phyloP scores from a whole-genome alignment of 805 yeast species.

The Sugiyamaella qingdaonensis region DNA sequence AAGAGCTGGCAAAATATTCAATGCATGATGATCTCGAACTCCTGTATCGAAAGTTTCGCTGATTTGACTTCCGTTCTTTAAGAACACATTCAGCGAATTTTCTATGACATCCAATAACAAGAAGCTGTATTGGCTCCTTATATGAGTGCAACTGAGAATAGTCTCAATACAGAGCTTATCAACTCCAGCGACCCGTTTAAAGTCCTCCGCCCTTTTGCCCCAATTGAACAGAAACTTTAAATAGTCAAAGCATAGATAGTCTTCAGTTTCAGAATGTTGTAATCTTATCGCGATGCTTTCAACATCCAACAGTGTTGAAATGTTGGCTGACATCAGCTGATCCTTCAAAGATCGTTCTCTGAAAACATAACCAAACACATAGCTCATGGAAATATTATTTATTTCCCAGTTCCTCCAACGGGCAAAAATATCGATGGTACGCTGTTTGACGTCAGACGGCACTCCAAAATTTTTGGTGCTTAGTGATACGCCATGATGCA shows the following conservation, averaged over 20 bases:
- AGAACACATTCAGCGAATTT: conserved; percentile 1
- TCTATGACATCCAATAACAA: conserved; percentile 19
- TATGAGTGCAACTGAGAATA: conserved; percentile 19
- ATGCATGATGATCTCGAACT: background rate
- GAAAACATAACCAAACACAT: conserved; percentile 51
- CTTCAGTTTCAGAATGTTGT: conserved; percentile 30
- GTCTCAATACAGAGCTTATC: conserved; percentile 4
- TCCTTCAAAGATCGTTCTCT: conserved; percentile 23
- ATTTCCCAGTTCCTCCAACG: conserved; percentile 94
- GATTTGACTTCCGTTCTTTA: background rate
- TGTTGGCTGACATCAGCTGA: conserved; percentile 10
- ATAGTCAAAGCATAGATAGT: conserved; percentile 32
- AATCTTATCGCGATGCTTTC: conserved; percentile 33
- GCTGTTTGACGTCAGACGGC: conserved; percentile 49
- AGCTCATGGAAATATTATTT: conserved; percentile 53
- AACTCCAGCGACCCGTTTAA: conserved; percentile 13
- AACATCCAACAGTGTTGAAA: conserved; percentile 19
- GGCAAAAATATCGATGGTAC: conserved; percentile 56
- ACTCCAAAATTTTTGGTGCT: conserved; percentile 38
- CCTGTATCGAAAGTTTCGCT: background rate
- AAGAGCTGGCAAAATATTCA: background rate
- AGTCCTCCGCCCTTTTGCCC: conserved; percentile 3
- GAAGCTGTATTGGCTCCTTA: conserved; percentile 24
- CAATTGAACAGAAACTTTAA: conserved; percentile 25
- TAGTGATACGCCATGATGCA: conserved; percentile 33